Percentiles rank a stretch among this genome's conserved stretches.
phyloP scores from a whole-genome alignment of 1,139 yeast genomes.

The Saccharomyces hybrid region DNA sequence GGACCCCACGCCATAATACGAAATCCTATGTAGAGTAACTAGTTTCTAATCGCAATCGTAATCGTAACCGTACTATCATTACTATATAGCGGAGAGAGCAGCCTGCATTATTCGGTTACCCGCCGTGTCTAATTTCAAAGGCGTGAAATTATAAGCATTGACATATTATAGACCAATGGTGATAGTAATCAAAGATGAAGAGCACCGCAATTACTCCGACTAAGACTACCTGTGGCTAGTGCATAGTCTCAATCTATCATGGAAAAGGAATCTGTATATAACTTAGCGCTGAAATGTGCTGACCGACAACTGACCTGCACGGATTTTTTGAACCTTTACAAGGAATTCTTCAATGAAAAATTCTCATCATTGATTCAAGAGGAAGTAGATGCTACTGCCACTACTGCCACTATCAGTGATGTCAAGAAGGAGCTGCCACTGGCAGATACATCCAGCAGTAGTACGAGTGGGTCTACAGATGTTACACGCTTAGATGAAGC shows the following conservation, averaged over 20 bases:
- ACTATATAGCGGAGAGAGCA: no score
- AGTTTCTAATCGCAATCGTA: neutral
- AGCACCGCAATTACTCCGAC: no score
- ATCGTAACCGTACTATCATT: no score
- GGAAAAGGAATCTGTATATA: constrained; percentile 20
- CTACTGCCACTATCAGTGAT: neutral
- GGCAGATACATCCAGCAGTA: neutral
- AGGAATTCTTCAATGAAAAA: constrained; percentile 29
- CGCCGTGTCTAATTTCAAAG: no score
- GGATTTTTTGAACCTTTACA: constrained; percentile 28
- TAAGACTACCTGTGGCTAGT: neutral
- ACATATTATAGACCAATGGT: no score
- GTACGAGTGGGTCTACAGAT: neutral
- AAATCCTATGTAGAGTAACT: neutral
- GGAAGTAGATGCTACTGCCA: constrained; percentile 14
- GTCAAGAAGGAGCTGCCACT: neutral
- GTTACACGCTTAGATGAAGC: constrained; percentile 10
- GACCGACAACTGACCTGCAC: constrained; percentile 21
- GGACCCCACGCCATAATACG: neutral
- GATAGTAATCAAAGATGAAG: no score
- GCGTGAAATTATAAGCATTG: no score
- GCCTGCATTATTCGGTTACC: no score
- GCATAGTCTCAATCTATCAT: constrained; percentile 4
- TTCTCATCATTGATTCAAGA: constrained; percentile 15
- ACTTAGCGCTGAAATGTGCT: constrained; percentile 25